A percentile compares a stretch with the other conserved stretches of the same genome.
Evolutionary conservation across 768 basidiomycete species (phyloP).

Genomic region (Mycena kentingensis): DNA sequence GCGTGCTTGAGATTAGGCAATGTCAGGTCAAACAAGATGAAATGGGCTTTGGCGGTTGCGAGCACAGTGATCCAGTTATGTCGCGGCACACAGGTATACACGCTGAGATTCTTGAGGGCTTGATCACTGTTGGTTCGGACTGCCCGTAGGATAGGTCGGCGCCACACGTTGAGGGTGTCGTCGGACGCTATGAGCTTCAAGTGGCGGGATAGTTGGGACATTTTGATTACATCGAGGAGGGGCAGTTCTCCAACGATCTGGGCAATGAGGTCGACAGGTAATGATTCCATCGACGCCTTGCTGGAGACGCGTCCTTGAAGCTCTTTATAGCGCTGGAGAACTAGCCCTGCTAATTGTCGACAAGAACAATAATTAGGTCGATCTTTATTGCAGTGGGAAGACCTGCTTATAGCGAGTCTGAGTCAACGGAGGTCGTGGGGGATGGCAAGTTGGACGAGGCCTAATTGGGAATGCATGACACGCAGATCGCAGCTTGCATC

Average conservation of each 20-base stretch:
- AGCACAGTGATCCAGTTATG: conserved; percentile 82
- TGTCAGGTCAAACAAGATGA: conserved; percentile 67
- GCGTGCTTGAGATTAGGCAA: conserved; percentile 63
- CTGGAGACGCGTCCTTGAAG: too few relatives aligned
- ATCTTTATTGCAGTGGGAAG: too few relatives aligned
- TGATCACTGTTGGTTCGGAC: conserved; percentile 53
- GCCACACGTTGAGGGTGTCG: conserved; percentile 72
- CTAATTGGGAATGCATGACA: too few relatives aligned
- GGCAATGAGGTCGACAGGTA: conserved; percentile 79
- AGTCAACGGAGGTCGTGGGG: too few relatives aligned
- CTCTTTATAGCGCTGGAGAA: too few relatives aligned
- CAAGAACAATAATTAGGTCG: too few relatives aligned
- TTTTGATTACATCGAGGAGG: conserved; percentile 55
- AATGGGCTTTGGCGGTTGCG: conserved; percentile 58
- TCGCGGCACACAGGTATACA: conserved; percentile 64
- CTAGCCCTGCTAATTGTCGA: too few relatives aligned
- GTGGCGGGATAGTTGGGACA: conserved; percentile 62
- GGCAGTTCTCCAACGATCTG: conserved; percentile 72
- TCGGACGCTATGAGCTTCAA: conserved; percentile 63
- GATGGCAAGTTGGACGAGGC: too few relatives aligned
- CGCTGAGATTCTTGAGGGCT: conserved; percentile 59
- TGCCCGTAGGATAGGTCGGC: conserved; percentile 63
- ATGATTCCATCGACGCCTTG: conserved; percentile 51
- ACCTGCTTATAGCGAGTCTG: too few relatives aligned
- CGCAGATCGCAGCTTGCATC: conserved; percentile 1